Conservation (phyloP, 2,329 filamentous ascomycete species). For the Pseudocercospora macadamiae region DNA sequence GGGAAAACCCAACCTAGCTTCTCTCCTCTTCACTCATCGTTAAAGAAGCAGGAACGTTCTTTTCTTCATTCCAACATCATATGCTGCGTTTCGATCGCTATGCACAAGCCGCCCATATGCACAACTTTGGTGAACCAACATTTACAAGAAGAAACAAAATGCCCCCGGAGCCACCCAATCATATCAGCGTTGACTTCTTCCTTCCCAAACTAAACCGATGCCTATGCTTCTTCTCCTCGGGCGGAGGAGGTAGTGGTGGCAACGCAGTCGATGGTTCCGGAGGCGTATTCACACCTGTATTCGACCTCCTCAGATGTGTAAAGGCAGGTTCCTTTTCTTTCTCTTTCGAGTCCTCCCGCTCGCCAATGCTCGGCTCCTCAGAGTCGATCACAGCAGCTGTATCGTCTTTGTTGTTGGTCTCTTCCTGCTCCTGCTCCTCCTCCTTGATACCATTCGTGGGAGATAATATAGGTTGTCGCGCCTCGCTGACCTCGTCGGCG, state of each 20-base stretch:
- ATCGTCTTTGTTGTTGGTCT: neutral
- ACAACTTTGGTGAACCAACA: neutral
- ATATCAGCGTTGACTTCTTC: slow-evolving; percentile 63
- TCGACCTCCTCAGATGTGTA: slow-evolving; percentile 7
- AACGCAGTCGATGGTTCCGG: slow-evolving; percentile 15
- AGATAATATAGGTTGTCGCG: neutral
- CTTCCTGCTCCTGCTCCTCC: neutral
- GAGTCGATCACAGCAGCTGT: neutral
- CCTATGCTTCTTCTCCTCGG: slow-evolving; percentile 46
- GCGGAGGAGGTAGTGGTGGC: slow-evolving; percentile 6
- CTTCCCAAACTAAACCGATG: slow-evolving; percentile 69
- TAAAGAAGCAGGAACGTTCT: neutral
- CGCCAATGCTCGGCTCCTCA: neutral
- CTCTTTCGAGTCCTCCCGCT: neutral
- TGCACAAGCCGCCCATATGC: slow-evolving; percentile 4
- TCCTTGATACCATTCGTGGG: neutral
- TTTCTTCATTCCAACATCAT: neutral
- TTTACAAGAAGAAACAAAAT: too few relatives aligned
- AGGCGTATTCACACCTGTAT: neutral
- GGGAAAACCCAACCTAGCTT: neutral
- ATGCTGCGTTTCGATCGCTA: too few relatives aligned
- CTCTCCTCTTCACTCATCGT: neutral
- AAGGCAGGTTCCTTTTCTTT: too few relatives aligned
- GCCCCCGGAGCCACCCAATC: neutral
- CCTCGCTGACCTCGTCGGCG: slow-evolving; percentile 55